Evolutionary conservation across 2,329 filamentous ascomycete genomes (phyloP).

Genomic region (Penicillium brasilianum): DNA sequence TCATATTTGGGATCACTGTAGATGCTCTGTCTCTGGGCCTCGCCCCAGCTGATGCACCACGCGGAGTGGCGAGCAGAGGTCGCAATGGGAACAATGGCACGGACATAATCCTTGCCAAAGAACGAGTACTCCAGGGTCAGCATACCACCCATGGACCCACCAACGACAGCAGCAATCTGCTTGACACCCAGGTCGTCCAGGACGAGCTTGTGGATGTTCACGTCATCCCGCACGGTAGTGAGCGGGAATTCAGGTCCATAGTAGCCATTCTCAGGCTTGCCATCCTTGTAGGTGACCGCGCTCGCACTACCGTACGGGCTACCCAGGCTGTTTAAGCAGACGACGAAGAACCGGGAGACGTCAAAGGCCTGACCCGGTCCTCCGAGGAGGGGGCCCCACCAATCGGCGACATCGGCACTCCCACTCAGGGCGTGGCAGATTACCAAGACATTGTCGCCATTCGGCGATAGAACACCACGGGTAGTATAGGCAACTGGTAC

Average conservation of each 20-base stretch:
- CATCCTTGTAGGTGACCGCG: conserved; percentile 77
- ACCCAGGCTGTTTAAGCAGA: conserved; percentile 61
- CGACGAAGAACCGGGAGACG: conserved; percentile 57
- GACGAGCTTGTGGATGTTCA: conserved; percentile 67
- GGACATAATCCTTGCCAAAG: conserved; percentile 67
- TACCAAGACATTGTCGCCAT: conserved; percentile 66
- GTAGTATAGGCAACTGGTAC: conserved; percentile 69
- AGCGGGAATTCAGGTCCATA: conserved; percentile 97
- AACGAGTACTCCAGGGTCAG: conserved; percentile 68
- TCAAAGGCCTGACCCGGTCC: conserved; percentile 60
- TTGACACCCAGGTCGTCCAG: conserved; percentile 60
- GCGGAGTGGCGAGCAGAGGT: conserved; percentile 62
- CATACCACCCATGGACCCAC: conserved; percentile 65
- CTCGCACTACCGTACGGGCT: conserved; percentile 62
- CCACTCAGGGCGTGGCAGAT: conserved; percentile 63
- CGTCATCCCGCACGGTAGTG: conserved; percentile 93
- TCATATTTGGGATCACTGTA: conserved; percentile 99
- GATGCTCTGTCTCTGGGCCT: conserved; percentile 69
- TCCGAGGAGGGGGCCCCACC: conserved; percentile 62
- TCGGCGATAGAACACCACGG: conserved; percentile 61
- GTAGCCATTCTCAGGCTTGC: conserved; percentile 70
- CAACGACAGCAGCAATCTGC: conserved; percentile 60
- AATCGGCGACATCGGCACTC: conserved; percentile 61
- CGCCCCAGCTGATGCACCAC: conserved; percentile 65
- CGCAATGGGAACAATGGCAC: conserved; percentile 60